Evolutionary conservation across 108 stramenopile genomes (phyloP).

Genomic region (Nitzschia inconspicua): DNA sequence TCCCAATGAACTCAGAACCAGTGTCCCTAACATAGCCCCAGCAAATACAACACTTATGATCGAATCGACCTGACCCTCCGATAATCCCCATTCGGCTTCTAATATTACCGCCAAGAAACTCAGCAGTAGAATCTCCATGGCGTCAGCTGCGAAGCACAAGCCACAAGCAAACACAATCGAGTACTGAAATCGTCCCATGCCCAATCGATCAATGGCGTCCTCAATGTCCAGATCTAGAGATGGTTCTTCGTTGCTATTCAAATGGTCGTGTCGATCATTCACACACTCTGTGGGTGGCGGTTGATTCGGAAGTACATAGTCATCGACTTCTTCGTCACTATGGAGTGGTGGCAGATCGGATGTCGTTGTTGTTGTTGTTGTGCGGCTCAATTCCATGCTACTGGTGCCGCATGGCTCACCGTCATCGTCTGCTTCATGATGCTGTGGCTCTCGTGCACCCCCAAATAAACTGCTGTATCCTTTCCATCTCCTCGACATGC

Average conservation of each 20-base stretch:
- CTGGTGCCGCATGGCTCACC: too few species aligned
- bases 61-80: conserved; percentile 31
- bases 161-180: conserved; percentile 54
- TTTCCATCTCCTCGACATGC: too few species aligned
- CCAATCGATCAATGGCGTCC: conserved; percentile 43
- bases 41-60: conserved; percentile 64
- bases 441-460: too few species aligned
- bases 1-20: conserved; percentile 56
- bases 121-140: conserved; percentile 67
- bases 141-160: conserved; percentile 72
- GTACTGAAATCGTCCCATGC: conserved; percentile 60
- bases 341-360: too few species aligned
- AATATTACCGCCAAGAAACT: conserved; percentile 52
- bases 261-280: too few species aligned
- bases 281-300: too few species aligned
- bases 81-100: conserved; percentile 53
- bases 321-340: too few species aligned
- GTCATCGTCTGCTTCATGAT: too few species aligned
- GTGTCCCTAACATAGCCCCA: conserved; percentile 56
- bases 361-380: conserved; percentile 3
- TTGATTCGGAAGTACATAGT: too few species aligned
- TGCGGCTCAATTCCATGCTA: background rate
- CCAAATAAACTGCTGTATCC: too few species aligned
- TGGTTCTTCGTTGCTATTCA: background rate
- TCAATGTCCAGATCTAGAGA: conserved; percentile 20